A percentile compares a stretch with the other conserved stretches of the same genome.
phyloP scores from a whole-genome alignment of 768 basidiomycete genomes.

The Mycena chlorophos region DNA sequence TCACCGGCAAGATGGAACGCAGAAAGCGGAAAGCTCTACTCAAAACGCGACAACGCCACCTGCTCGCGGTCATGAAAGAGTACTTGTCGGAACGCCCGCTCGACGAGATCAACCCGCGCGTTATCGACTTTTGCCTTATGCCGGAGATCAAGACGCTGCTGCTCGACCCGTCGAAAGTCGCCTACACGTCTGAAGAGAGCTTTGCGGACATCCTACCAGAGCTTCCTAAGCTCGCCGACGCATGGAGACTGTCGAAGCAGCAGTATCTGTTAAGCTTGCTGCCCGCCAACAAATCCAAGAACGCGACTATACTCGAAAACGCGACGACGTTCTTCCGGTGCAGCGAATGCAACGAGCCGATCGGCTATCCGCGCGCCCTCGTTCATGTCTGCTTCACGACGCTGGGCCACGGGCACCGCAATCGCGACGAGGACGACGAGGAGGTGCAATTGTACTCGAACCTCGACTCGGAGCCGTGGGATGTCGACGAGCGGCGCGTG shows the following conservation, averaged over 20 bases:
- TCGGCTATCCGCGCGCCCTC: conserved; percentile 29
- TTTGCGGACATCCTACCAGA: conserved; percentile 20
- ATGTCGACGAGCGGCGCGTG: conserved; percentile 19
- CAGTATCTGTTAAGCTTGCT: conserved; percentile 21
- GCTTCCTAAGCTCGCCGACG: conserved; percentile 19
- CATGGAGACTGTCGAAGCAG: conserved; percentile 25
- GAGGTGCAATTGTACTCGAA: conserved; percentile 15
- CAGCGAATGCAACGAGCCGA: conserved; percentile 25
- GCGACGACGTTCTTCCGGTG: conserved; percentile 31
- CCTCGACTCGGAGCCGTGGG: conserved; percentile 26
- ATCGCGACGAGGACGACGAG: conserved; percentile 25
- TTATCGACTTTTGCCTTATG: conserved; percentile 25
- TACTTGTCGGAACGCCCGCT: conserved; percentile 20
- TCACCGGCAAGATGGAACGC: conserved; percentile 19
- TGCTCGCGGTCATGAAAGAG: conserved; percentile 21
- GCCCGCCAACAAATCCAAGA: conserved; percentile 11
- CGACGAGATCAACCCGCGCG: conserved; percentile 23
- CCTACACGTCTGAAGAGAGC: conserved; percentile 20
- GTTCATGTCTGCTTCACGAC: conserved; percentile 24
- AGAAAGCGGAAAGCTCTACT: conserved; percentile 22
- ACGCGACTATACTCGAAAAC: conserved; percentile 16
- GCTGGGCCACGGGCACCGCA: conserved; percentile 25
- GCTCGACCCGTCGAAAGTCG: conserved; percentile 18
- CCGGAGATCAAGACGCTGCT: conserved; percentile 26
- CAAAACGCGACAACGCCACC: conserved; percentile 21